phyloP scores from a whole-genome alignment of 2,329 filamentous ascomycete genomes.

The Trichoderma semiorbis region DNA sequence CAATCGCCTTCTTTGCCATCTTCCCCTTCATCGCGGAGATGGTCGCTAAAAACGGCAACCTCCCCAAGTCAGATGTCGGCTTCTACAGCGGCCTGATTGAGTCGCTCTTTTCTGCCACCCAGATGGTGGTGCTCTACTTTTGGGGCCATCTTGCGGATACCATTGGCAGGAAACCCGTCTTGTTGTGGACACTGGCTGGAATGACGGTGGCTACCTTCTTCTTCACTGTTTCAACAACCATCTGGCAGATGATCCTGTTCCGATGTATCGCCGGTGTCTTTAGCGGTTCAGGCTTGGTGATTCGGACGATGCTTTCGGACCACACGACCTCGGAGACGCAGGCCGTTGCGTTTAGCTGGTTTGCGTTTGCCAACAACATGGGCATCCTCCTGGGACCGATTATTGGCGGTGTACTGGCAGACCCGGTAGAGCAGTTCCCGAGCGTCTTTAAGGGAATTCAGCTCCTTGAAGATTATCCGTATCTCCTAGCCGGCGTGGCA shows the following conservation, averaged over 20 bases:
- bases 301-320: constrained; percentile 75
- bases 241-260: constrained; percentile 74
- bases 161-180: constrained; percentile 67
- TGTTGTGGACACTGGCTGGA: constrained; percentile 64
- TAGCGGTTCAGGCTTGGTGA: constrained; percentile 68
- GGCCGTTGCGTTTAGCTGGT: constrained; percentile 70
- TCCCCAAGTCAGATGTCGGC: constrained; percentile 65
- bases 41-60: constrained; percentile 59
- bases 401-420: constrained; percentile 65
- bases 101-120: constrained; percentile 68
- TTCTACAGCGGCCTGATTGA: constrained; percentile 78
- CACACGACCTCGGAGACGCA: constrained; percentile 67
- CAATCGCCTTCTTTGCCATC: constrained; percentile 79
- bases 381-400: constrained; percentile 71
- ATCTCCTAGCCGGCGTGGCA: constrained; percentile 53
- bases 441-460: constrained; percentile 43
- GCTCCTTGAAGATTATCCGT: constrained; percentile 51
- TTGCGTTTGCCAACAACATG: constrained; percentile 70
- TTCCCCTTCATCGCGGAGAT: constrained; percentile 79
- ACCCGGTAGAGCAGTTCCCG: constrained; percentile 63
- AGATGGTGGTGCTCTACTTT: constrained; percentile 72
- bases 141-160: constrained; percentile 65
- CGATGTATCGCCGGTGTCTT: constrained; percentile 71
- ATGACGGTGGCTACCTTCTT: constrained; percentile 57
- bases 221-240: constrained; percentile 63